These are phyloP conservation scores for Nemania diffusa DNA, from an alignment of 2,329 filamentous ascomycete genomes.

Conservation along the genomic window DNA sequence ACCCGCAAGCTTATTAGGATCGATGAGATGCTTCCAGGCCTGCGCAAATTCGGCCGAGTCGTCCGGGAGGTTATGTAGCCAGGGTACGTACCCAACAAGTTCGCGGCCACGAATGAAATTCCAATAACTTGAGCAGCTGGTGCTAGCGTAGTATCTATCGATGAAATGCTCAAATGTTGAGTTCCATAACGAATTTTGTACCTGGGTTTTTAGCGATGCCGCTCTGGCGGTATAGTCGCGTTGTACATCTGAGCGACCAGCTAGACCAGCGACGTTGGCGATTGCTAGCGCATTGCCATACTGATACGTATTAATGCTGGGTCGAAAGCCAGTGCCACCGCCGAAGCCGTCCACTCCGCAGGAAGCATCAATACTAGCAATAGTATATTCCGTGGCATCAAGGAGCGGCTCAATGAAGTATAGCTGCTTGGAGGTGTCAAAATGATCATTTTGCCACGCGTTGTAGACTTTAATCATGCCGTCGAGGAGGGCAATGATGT, in stretches of 20 bases:
- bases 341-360: constrained; percentile 27
- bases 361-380: constrained; percentile 31
- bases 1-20: constrained; percentile 16
- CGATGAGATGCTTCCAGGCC: constrained; percentile 26
- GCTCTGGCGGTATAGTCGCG: constrained; percentile 26
- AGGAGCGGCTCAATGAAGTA: constrained; percentile 28
- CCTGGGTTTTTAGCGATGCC: constrained; percentile 16
- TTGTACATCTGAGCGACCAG: constrained; percentile 10
- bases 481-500: constrained; percentile 18
- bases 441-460: constrained; percentile 24
- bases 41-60: constrained; percentile 18
- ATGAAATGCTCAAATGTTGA: constrained; percentile 32
- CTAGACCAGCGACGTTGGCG: constrained; percentile 24
- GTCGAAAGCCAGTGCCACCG: constrained; percentile 23
- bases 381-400: constrained; percentile 31
- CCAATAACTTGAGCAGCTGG: constrained; percentile 27
- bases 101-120: constrained; percentile 31
- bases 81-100: constrained; percentile 25
- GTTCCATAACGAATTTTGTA: constrained; percentile 27
- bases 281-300: constrained; percentile 32
- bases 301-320: constrained; percentile 33
- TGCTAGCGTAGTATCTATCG: constrained; percentile 24
- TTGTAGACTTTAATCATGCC: constrained; percentile 26
- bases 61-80: constrained; percentile 28
- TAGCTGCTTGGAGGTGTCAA: constrained; percentile 24